Evolutionary conservation across 306 rosid genomes (phyloP), one percentile per base, ranked within the genome.

Genomic region (Vigna hirtella): DNA sequence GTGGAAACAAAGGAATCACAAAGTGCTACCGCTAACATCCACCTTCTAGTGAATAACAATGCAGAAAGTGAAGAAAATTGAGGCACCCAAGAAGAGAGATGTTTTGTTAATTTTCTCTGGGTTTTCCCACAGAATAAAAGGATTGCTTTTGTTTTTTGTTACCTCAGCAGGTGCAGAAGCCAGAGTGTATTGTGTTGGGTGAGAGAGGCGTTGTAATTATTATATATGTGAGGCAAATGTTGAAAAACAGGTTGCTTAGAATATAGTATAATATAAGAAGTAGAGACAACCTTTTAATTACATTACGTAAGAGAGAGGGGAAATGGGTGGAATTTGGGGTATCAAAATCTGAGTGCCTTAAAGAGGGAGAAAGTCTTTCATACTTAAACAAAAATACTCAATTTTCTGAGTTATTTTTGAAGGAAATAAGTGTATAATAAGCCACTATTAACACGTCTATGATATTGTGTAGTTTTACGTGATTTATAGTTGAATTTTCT

Each of bases 21-120:
- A 78, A 83, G 75, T 78, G 78, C 73, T 79, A 74, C 56, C 74
- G 45, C 62, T 70, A 49, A 81, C 82, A 80, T 72, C 76, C 82
- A 83, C 82, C 87, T 79, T 68, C 66, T 76, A 72, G 61, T 81
- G 84, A 69, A 50, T 42, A 49, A 13, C 24, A 80, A 67, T 56
- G 62, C 78, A 49, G 24, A 74, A 64, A 76, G 15, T 81, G 84
- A 84, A 80, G 85, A 55, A 87, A 59, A 69, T 79, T 84, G 83
- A 90, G 87, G 83, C 70, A 87, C 73, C 88, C 90, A 82, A 89
- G 86, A 80, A 86, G 89, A 83, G 83, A 83, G 81, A 83, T 83
- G 85, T 86, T 70, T 51, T 64, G 53, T 40, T 30, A 66, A 66
- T 18, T 57, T 57, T 82, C 69, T 74, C 50, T 75, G 86, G 80